phyloP scores from a whole-genome alignment of 495 filamentous ascomycete genomes.

The Penicillium antarcticum region DNA sequence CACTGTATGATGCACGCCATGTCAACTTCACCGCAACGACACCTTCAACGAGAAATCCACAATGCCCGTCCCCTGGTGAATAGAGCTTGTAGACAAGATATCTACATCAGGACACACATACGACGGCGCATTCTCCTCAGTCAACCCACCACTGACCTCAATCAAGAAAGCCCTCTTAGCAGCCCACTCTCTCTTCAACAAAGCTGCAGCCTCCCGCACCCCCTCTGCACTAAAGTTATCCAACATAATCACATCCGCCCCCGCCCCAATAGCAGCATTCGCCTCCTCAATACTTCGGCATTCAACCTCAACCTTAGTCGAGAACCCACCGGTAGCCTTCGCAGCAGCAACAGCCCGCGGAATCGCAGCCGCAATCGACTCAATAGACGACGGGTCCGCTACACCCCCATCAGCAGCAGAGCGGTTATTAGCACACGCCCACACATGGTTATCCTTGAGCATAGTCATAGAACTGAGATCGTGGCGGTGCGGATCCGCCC shows the following conservation, averaged over 20 bases:
- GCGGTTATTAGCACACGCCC: conserved; percentile 62
- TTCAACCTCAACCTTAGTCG: conserved; percentile 94
- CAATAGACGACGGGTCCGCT: conserved; percentile 5
- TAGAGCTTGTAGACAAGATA: conserved; percentile 90
- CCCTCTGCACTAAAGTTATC: conserved; percentile 86
- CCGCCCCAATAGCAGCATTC: conserved; percentile 83
- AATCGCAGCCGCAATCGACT: conserved; percentile 61
- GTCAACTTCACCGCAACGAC: conserved; percentile 30
- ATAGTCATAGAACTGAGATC: conserved; percentile 94
- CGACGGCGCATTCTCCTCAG: conserved; percentile 71
- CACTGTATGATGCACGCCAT: conserved; percentile 9
- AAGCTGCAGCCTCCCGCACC: conserved; percentile 64
- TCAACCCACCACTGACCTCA: conserved; percentile 90
- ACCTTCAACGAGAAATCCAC: conserved; percentile 97
- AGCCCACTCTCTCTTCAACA: conserved; percentile 73
- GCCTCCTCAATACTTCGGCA: conserved; percentile 83
- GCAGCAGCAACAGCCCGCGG: conserved; percentile 78
- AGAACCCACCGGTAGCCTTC: conserved; percentile 80
- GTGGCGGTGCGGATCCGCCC: conserved; percentile 85
- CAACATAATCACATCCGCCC: conserved; percentile 94
- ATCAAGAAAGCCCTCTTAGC: conserved; percentile 66
- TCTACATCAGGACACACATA: conserved; percentile 90
- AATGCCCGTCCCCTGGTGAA: conserved; percentile 90
- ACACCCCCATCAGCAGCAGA: conserved; percentile 22
- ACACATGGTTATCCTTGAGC: conserved; percentile 98